Evolutionary conservation across 2,329 filamentous ascomycete species (phyloP).

Genomic region (Alternaria brassicicola): DNA sequence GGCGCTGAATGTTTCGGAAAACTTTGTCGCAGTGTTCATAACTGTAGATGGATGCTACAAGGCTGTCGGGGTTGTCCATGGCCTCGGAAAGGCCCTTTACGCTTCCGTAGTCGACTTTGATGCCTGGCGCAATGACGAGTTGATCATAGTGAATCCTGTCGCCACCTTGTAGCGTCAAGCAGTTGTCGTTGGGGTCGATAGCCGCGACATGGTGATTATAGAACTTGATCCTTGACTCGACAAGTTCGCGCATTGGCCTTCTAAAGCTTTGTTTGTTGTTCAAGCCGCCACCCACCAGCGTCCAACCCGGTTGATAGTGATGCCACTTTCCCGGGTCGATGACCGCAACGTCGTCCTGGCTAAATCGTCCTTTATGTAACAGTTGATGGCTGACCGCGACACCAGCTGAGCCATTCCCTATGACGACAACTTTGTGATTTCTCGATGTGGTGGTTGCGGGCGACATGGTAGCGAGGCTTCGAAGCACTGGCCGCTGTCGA

Average conservation of each 20-base stretch:
- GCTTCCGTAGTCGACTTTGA: slow-evolving; percentile 35
- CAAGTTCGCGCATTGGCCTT: slow-evolving; percentile 56
- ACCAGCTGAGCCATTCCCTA: slow-evolving; percentile 71
- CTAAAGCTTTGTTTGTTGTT: slow-evolving; percentile 66
- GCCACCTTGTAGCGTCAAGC: slow-evolving; percentile 61
- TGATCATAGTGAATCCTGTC: slow-evolving; percentile 66
- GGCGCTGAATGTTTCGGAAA: slow-evolving; percentile 33
- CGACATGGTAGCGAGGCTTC: slow-evolving; percentile 30
- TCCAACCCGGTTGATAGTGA: slow-evolving; percentile 74
- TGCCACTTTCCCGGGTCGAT: slow-evolving; percentile 68
- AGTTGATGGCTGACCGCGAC: slow-evolving; percentile 71
- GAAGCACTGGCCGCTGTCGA: neutral
- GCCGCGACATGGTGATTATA: slow-evolving; percentile 60
- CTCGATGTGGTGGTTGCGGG: slow-evolving; percentile 39
- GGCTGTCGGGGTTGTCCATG: slow-evolving; percentile 38
- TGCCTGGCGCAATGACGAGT: slow-evolving; percentile 63
- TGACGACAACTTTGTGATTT: slow-evolving; percentile 68
- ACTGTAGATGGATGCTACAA: slow-evolving; percentile 47
- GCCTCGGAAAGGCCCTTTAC: slow-evolving; percentile 44
- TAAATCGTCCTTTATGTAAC: slow-evolving; percentile 63
- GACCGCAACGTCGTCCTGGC: slow-evolving; percentile 65
- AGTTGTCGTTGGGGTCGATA: slow-evolving; percentile 64
- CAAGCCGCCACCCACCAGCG: slow-evolving; percentile 69
- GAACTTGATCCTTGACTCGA: slow-evolving; percentile 65
- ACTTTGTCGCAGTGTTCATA: slow-evolving; percentile 50